Evolutionary conservation across 2,329 filamentous ascomycete species (phyloP), one percentile per base, ranked within the genome.

Genomic region (Cladophialophora immunda): DNA sequence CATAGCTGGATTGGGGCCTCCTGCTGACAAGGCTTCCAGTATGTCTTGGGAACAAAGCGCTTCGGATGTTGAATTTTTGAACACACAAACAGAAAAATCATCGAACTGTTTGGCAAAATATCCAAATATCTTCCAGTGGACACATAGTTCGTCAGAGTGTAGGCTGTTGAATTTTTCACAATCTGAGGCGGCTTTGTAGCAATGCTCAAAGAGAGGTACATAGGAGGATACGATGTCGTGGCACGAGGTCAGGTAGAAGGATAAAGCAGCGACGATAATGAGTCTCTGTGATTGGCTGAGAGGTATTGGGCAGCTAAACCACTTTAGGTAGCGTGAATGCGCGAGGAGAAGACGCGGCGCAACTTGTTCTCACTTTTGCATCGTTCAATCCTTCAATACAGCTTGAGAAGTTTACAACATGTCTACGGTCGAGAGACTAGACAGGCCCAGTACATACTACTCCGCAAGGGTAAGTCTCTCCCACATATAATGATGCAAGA

Each of bases 371-470:
- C 45, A 27, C 11, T 50, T 50, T 9, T 15, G 22, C 19, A 55
- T 63, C 61, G 50, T 29, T 63, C 58, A 36, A 38, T n/a, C 82
- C 87, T 76, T 19, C 45, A 50, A 8, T 50, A 11, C 45, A 13
- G 22, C 19, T 8, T 22, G 8, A 25, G 3, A 25, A 50, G 22
- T 4, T 9, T 22, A 50, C 22, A 50, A 15, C n/a, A 59, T 59
- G 57, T 89, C 85, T 78, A 98, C 95, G 6, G 92, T 98, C 70
- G 94, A 98, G 58, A 87, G 95, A 68, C 88, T 99, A 70, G 95
- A 99, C 81, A 91, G 90, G 80, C 94, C 95, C 19, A 98, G 94
- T 78, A 94, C 94, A 74, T 99, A 99, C 82, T 97, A 94, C 76
- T 86, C 89, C 70, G 90, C 86, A 81, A 92, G 92, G 82, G 94